Percentiles rank a stretch among this genome's conserved stretches.
These are phyloP conservation scores for Trypanosoma melophagium DNA, from an alignment of 208 protist genomes.

Conservation along the genomic window DNA sequence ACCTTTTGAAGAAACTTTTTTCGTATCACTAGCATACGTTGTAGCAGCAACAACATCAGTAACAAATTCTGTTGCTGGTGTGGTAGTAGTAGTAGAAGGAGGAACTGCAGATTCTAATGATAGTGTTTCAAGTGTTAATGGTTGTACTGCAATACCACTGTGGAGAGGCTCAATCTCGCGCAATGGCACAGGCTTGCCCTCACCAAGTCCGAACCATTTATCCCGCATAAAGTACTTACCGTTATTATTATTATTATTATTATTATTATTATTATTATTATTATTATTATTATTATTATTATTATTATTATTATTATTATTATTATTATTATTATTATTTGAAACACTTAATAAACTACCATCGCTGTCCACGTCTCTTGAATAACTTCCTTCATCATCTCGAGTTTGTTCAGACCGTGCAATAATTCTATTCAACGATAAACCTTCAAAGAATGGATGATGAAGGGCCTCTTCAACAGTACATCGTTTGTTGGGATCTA, in stretches of 20 bases:
- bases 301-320: too few relatives aligned
- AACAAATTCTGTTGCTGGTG: too few relatives aligned
- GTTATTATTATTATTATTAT: background rate
- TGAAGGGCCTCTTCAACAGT: constrained; percentile 72
- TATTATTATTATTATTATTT: too few relatives aligned
- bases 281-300: too few relatives aligned
- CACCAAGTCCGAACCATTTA: constrained; percentile 25
- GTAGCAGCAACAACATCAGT: background rate
- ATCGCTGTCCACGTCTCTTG: too few relatives aligned
- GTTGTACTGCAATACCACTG: background rate
- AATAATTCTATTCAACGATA: constrained; percentile 16
- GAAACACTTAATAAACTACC: too few relatives aligned
- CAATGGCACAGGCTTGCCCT: constrained; percentile 16
- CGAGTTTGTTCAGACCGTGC: background rate
- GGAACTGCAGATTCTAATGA: background rate
- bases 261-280: too few relatives aligned
- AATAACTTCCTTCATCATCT: background rate
- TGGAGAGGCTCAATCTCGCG: constrained; percentile 15
- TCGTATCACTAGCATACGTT: background rate
- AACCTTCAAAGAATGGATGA: constrained; percentile 73
- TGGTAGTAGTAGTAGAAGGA: background rate
- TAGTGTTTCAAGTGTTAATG: constrained; percentile 8
- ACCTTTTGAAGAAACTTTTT: background rate
- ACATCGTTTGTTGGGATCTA: constrained; percentile 47
- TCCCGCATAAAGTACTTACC: background rate